Evolutionary conservation across 2,329 filamentous ascomycete species (phyloP).

Genomic region (Grosmannia penicillata): DNA sequence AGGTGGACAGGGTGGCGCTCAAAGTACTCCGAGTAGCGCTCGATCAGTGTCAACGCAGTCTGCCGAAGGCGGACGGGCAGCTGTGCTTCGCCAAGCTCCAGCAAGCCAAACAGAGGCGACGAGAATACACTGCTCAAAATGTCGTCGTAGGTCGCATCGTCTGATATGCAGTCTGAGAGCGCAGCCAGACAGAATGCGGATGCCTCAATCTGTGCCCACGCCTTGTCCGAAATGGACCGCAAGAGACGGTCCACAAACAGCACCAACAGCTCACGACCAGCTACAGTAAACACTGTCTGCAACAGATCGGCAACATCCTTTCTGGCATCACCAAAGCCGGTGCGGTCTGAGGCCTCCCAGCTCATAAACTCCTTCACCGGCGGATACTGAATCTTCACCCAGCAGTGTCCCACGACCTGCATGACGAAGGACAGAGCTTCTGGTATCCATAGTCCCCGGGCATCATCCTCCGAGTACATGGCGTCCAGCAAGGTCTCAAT

Average conservation of each 20-base stretch:
- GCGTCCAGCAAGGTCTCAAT: conserved; percentile 52
- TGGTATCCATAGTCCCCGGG: conserved; percentile 35
- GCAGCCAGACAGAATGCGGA: conserved; percentile 49
- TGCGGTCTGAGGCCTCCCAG: conserved; percentile 57
- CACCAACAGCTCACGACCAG: conserved; percentile 38
- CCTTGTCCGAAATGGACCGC: conserved; percentile 29
- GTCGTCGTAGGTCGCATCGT: conserved; percentile 41
- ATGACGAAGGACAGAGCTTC: conserved; percentile 44
- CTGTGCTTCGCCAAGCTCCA: conserved; percentile 30
- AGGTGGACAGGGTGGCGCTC: conserved; percentile 52
- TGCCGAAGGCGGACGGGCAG: conserved; percentile 51
- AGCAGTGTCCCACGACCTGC: conserved; percentile 50
- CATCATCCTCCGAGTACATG: conserved; percentile 30
- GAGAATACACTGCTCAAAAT: conserved; percentile 47
- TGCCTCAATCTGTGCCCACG: conserved; percentile 47
- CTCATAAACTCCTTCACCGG: conserved; percentile 36
- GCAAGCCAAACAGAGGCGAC: conserved; percentile 39
- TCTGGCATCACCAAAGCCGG: conserved; percentile 56
- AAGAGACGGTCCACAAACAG: conserved; percentile 42
- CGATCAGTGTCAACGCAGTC: conserved; percentile 55
- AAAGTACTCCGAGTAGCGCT: conserved; percentile 64
- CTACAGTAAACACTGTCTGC: conserved; percentile 52
- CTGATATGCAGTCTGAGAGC: conserved; percentile 49
- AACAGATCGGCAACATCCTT: conserved; percentile 69
- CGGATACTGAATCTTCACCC: conserved; percentile 56